Evolutionary conservation across 179 eudicot species (phyloP).

Genomic region (Beta macrorhiza): DNA sequence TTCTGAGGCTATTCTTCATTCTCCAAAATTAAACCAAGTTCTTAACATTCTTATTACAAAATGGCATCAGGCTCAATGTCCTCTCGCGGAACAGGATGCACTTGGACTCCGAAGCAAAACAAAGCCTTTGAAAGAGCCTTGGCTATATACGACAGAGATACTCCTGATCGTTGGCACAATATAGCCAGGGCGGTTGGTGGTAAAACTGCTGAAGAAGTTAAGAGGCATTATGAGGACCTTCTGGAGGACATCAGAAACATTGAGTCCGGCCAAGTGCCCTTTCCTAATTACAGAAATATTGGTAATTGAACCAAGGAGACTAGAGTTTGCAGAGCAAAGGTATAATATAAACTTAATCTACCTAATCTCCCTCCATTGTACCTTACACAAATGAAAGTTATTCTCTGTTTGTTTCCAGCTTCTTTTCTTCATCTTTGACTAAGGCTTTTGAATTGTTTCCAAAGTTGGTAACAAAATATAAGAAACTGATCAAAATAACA

Average conservation of each 20-base stretch:
- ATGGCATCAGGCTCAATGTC: constrained; percentile 43
- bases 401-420: constrained; percentile 18
- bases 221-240: constrained; percentile 68
- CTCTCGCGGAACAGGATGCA: constrained; percentile 22
- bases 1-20: constrained; percentile 2
- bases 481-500: constrained; percentile 6
- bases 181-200: constrained; percentile 78
- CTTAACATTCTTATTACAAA: background rate
- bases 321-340: constrained; percentile 49
- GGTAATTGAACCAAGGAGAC: constrained; percentile 23
- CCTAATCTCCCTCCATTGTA: background rate
- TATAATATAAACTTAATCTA: constrained; percentile 18
- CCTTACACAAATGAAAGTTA: constrained; percentile 1
- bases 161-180: constrained; percentile 89
- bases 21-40: background rate
- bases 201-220: constrained; percentile 74
- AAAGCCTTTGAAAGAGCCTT: constrained; percentile 89
- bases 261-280: constrained; percentile 58
- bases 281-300: constrained; percentile 39
- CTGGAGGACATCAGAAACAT: constrained; percentile 67
- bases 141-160: constrained; percentile 74
- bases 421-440: constrained; percentile 4
- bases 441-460: constrained; percentile 5
- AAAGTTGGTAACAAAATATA: constrained; percentile 11
- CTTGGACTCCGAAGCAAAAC: constrained; percentile 84